Evolutionary conservation across 345 rosid genomes (phyloP).

Genomic region (Brassica incana): DNA sequence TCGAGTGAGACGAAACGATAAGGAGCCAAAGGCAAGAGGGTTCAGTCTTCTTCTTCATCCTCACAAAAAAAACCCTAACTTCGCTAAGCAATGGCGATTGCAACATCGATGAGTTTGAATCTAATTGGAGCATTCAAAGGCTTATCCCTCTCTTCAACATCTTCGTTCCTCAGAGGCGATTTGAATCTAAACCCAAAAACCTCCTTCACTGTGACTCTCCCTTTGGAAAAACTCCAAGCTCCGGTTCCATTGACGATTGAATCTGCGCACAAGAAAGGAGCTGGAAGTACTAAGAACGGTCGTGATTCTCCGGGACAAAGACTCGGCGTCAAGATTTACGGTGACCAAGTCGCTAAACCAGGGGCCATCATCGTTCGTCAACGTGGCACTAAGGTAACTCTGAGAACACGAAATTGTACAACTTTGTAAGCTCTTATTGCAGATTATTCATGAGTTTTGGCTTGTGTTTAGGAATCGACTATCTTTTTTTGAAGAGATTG

Average conservation of each 20-base stretch:
- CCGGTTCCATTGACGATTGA: conserved; percentile 65
- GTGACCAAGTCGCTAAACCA: conserved; percentile 89
- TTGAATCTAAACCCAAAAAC: conserved; percentile 34
- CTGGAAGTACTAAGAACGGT: conserved; percentile 99
- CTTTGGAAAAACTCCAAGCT: conserved; percentile 38
- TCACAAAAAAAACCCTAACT: conserved; percentile 25
- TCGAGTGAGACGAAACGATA: conserved; percentile 29
- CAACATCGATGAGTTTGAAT: conserved; percentile 50
- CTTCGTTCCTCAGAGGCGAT: conserved; percentile 65
- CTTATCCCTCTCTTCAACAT: conserved; percentile 57
- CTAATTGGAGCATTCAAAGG: conserved; percentile 66
- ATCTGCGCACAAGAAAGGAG: conserved; percentile 96
- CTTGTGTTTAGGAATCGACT: not conserved
- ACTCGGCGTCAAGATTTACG: conserved; percentile 91
- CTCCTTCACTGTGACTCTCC: conserved; percentile 44
- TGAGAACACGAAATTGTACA: not conserved
- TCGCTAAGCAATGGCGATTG: conserved; percentile 40
- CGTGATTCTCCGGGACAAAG: conserved; percentile 89
- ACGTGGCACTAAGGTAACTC: conserved; percentile 89
- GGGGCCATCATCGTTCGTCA: conserved; percentile 93
- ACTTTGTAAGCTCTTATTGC: not conserved
- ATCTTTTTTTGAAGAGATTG: not conserved
- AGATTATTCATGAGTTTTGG: not conserved
- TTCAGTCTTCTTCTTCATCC: not conserved
- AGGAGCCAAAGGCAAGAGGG: not conserved